A percentile compares a stretch with the other conserved stretches of the same genome.
Evolutionary conservation across 2,329 filamentous ascomycete genomes (phyloP).

Genomic region (Fusarium hainanense): DNA sequence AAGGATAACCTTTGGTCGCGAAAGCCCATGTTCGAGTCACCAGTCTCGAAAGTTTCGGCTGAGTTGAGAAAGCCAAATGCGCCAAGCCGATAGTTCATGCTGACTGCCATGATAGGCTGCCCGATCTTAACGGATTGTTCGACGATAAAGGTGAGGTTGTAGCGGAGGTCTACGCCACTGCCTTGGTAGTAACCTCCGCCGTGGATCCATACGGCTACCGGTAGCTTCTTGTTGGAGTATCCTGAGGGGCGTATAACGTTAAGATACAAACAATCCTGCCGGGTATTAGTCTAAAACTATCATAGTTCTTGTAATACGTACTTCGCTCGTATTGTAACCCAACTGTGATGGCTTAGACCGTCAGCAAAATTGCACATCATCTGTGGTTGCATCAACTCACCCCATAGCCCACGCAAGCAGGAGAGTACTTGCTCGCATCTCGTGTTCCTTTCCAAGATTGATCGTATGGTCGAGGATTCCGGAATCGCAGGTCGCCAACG

Average conservation of each 20-base stretch:
- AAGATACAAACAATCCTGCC: constrained; percentile 30
- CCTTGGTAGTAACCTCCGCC: constrained; percentile 56
- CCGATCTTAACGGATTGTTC: constrained; percentile 53
- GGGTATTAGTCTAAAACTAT: background rate
- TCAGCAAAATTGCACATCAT: background rate
- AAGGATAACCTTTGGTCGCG: constrained; percentile 61
- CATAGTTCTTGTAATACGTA: background rate
- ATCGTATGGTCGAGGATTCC: constrained; percentile 60
- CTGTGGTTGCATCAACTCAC: background rate
- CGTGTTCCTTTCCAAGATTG: constrained; percentile 52
- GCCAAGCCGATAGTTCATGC: constrained; percentile 39
- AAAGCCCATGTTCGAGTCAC: constrained; percentile 60
- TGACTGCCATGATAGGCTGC: constrained; percentile 44
- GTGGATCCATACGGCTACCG: constrained; percentile 37
- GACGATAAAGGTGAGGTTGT: constrained; percentile 70
- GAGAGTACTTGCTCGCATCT: constrained; percentile 51
- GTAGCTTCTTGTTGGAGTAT: constrained; percentile 22
- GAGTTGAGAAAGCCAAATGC: constrained; percentile 60
- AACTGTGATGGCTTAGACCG: background rate
- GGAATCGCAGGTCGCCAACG: constrained; percentile 64
- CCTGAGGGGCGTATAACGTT: constrained; percentile 31
- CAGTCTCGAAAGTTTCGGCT: constrained; percentile 53
- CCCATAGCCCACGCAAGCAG: constrained; percentile 25
- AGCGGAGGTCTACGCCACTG: constrained; percentile 58
- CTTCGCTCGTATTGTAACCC: background rate